A percentile compares a stretch with the other conserved stretches of the same genome.
phyloP scores from a whole-genome alignment of 768 basidiomycete genomes.

The Boletus pseudopeckii region DNA sequence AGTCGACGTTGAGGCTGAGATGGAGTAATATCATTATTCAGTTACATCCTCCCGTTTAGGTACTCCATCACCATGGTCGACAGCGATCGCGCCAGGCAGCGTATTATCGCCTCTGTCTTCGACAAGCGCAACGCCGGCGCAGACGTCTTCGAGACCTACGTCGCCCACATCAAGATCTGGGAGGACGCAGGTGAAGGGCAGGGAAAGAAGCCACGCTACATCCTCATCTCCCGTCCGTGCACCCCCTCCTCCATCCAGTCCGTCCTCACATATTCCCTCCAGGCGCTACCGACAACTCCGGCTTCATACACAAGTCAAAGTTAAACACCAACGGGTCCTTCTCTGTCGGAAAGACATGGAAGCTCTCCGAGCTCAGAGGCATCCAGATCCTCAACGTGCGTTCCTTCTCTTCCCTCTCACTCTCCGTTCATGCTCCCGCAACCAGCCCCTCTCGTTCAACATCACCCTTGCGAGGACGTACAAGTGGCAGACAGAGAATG shows the following conservation, averaged over 20 bases:
- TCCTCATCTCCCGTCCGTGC: conserved; percentile 85
- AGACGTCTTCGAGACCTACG: conserved; percentile 71
- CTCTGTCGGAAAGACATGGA: conserved; percentile 98
- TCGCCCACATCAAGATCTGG: conserved; percentile 90
- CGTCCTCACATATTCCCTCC: neutral
- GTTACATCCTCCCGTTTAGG: conserved; percentile 7
- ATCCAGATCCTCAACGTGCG: conserved; percentile 76
- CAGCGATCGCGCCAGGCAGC: conserved; percentile 52
- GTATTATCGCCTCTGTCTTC: conserved; percentile 84
- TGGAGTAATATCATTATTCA: neutral
- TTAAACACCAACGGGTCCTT: conserved; percentile 91
- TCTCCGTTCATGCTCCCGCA: conserved; percentile 11
- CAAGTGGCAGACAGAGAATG: conserved; percentile 81
- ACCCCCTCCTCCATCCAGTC: neutral
- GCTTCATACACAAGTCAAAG: conserved; percentile 94
- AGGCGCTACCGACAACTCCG: conserved; percentile 62
- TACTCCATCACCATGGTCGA: conserved; percentile 34
- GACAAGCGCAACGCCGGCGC: conserved; percentile 64
- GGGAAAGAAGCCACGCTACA: conserved; percentile 82
- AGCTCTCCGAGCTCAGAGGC: conserved; percentile 72
- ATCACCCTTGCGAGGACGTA: conserved; percentile 89
- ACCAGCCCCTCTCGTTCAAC: conserved; percentile 64
- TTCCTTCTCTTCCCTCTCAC: conserved; percentile 8
- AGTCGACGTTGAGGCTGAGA: too few species aligned
- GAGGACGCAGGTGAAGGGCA: conserved; percentile 78